Evolutionary conservation across 805 yeast species (phyloP).

Genomic region (Candida broadrunensis): DNA sequence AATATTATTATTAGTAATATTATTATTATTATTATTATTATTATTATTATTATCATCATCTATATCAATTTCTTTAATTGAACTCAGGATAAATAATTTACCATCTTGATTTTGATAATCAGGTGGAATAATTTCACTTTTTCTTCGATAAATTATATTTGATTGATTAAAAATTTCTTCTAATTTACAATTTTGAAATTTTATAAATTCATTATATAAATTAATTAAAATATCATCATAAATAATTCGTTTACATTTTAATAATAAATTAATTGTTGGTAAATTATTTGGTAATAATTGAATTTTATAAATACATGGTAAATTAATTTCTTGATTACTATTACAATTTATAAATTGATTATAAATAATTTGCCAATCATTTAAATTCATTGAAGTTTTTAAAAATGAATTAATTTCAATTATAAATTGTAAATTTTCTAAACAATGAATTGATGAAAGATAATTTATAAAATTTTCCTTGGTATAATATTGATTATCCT

Average conservation of each 20-base stretch:
- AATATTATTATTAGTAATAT: too few relatives aligned
- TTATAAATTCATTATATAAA: slow-evolving; percentile 8
- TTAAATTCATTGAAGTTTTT: not conserved
- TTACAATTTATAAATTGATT: slow-evolving; percentile 5
- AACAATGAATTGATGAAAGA: slow-evolving; percentile 6
- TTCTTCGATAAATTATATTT: slow-evolving; percentile 1
- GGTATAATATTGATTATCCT: not conserved
- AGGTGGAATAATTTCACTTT: not conserved
- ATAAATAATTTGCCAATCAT: slow-evolving; percentile 7
- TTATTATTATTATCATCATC: not conserved
- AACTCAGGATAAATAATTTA: not conserved
- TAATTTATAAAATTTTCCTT: slow-evolving; percentile 1
- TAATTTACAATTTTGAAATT: slow-evolving; percentile 1
- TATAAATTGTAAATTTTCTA: slow-evolving; percentile 8
- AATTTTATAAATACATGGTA: slow-evolving; percentile 6
- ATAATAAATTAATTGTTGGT: slow-evolving; percentile 4
- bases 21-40: too few relatives aligned
- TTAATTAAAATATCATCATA: slow-evolving; percentile 9
- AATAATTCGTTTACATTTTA: slow-evolving; percentile 6
- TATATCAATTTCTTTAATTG: not conserved
- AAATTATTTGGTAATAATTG: slow-evolving; percentile 1
- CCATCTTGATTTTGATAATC: not conserved
- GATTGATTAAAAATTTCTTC: not conserved
- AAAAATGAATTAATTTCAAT: slow-evolving; percentile 3
- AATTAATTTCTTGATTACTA: slow-evolving; percentile 8